Conservation (phyloP, 108 stramenopile genomes). For the Phaeodactylum tricornutum region DNA sequence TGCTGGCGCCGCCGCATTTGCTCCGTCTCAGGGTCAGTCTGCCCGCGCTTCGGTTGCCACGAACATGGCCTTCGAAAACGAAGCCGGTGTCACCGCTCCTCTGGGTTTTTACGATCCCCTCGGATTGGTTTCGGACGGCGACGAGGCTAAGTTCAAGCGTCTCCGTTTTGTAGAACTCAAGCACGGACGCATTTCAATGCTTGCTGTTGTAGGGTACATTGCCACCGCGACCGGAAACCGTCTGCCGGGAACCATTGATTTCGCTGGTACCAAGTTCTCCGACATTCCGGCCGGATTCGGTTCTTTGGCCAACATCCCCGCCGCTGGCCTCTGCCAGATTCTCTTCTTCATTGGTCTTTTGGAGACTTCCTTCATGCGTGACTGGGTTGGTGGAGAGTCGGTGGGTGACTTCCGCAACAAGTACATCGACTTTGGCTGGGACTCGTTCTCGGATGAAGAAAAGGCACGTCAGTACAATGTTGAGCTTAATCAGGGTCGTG, state of each 20-base stretch:
- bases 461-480: slow-evolving; percentile 35
- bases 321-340: slow-evolving; percentile 30
- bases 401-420: slow-evolving; percentile 41
- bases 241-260: slow-evolving; percentile 61
- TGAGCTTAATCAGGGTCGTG: slow-evolving; percentile 89
- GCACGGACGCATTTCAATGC: slow-evolving; percentile 30
- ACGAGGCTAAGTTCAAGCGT: slow-evolving; percentile 50
- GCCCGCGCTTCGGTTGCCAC: neutral
- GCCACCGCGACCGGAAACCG: slow-evolving; percentile 37
- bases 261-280: slow-evolving; percentile 30
- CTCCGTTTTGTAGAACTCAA: slow-evolving; percentile 61
- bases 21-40: slow-evolving; percentile 24
- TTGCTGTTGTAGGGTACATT: slow-evolving; percentile 59
- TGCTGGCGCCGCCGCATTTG: slow-evolving; percentile 54
- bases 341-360: slow-evolving; percentile 25
- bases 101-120: slow-evolving; percentile 86
- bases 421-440: slow-evolving; percentile 31
- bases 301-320: slow-evolving; percentile 29
- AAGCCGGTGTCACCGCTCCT: slow-evolving; percentile 79
- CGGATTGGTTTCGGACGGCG: slow-evolving; percentile 38
- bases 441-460: slow-evolving; percentile 14
- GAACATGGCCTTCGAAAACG: slow-evolving; percentile 51
- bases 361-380: slow-evolving; percentile 28
- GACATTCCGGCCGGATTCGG: slow-evolving; percentile 54
- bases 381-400: slow-evolving; percentile 31